Evolutionary conservation across 2,329 filamentous ascomycete species (phyloP).

Genomic region (Fusarium longipes): DNA sequence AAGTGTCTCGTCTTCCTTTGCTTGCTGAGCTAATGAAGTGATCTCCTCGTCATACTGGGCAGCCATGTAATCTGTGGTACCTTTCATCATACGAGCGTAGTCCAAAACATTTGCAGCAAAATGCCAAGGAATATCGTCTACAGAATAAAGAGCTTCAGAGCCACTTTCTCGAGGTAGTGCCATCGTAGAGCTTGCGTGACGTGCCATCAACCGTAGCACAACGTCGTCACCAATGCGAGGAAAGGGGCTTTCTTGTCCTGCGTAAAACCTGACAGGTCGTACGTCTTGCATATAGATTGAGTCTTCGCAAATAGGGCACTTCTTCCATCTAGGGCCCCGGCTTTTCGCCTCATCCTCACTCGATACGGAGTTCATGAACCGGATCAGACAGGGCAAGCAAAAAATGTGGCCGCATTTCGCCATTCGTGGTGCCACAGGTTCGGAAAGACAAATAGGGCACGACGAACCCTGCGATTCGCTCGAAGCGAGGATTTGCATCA

Average conservation of each 20-base stretch:
- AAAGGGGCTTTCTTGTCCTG: constrained; percentile 83
- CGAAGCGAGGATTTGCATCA: constrained; percentile 92
- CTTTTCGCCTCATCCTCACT: constrained; percentile 76
- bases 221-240: constrained; percentile 90
- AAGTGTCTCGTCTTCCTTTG: constrained; percentile 88
- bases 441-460: constrained; percentile 94
- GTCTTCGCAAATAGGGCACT: constrained; percentile 96
- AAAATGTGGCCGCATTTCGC: constrained; percentile 98
- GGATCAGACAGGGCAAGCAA: constrained; percentile 90
- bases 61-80: constrained; percentile 87
- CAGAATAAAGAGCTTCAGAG: constrained; percentile 73
- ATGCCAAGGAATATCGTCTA: constrained; percentile 91
- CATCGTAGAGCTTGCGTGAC: constrained; percentile 82
- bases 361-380: constrained; percentile 90
- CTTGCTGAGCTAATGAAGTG: constrained; percentile 77
- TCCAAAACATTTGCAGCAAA: constrained; percentile 94
- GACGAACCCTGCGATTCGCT: constrained; percentile 87
- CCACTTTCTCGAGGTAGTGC: constrained; percentile 86
- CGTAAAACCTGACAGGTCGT: constrained; percentile 89
- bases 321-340: constrained; percentile 85
- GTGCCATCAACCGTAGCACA: constrained; percentile 85
- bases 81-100: constrained; percentile 95
- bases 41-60: constrained; percentile 85
- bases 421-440: constrained; percentile 94
- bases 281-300: constrained; percentile 92